Evolutionary conservation across 1,284 basidiomycete genomes (phyloP), one percentile per base, ranked within the genome.

Genomic region (Melampsora americana): DNA sequence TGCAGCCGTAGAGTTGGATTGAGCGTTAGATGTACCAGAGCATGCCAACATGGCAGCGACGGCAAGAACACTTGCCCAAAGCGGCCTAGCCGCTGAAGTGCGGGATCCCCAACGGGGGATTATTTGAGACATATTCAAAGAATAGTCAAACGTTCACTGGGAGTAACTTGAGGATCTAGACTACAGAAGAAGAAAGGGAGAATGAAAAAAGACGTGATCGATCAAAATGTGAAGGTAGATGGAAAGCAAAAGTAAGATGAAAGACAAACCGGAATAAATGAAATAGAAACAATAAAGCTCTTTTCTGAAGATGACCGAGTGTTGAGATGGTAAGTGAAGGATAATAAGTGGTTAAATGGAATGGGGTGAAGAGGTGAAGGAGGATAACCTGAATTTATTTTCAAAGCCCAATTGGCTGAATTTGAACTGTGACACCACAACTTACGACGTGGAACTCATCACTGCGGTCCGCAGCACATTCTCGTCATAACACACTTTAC

Each of bases 21-120:
- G 53, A 16, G 53, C 53, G 53, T 56, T 23, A 23, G 53, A 23
- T 23, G 20, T n/a, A 56, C n/a, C 26, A 56, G n/a, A n/a, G 53
- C 20, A 56, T 56, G 53, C 53, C 26, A 56, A 56, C 53, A 56
- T 56, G 26, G 26, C 26, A 56, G 53, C 53, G 12, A 28, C 26
- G n/a, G 53, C 20, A 56, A 56, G 53, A 23, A 56, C 20, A 23
- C 53, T 28, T n/a, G 53, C 53, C 53, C 53, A 56, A 23, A 56
- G 53, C 26, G 53, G 53, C 53, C 53, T 56, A 56, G 42, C 42
- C 42, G 42, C 26, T 56, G 53, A 56, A 56, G 53, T 42, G 42
- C 53, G n/a, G 53, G 53, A 56, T 56, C 53, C 53, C 26, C 53
- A 28, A 56, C 20, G 53, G 26, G 53, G 53, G 20, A n/a, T 28